A percentile compares a stretch with the other conserved stretches of the same genome.
Evolutionary conservation across 1,284 basidiomycete species (phyloP).

Genomic region (Cryptococcus jaspeensis): DNA sequence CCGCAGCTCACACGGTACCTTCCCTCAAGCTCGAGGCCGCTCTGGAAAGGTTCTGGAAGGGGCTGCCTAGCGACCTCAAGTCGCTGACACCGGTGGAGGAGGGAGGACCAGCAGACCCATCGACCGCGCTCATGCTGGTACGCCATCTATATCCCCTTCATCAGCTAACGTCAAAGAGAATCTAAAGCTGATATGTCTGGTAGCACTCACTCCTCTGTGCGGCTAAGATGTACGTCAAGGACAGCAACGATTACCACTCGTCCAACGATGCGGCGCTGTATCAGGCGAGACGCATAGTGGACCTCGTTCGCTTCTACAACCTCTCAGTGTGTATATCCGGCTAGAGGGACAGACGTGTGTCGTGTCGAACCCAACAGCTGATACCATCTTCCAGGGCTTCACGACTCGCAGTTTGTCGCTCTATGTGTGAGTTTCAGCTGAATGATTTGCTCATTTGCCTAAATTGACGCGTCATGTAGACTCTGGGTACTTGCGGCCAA

Average conservation of each 20-base stretch:
- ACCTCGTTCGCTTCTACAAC: constrained; percentile 10
- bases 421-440: constrained; percentile 5
- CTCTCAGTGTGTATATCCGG: not conserved
- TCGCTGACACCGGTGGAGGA: not conserved
- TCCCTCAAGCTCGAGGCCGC: not conserved
- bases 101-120: not conserved
- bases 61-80: constrained; percentile 1
- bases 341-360: not conserved
- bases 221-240: constrained; percentile 13
- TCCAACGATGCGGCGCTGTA: constrained; percentile 18
- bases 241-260: constrained; percentile 11
- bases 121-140: constrained; percentile 6
- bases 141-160: not conserved
- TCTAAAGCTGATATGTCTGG: not conserved
- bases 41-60: not conserved
- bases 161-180: too few relatives aligned
- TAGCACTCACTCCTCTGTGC: constrained; percentile 17
- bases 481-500: constrained; percentile 12
- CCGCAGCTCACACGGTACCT: not conserved
- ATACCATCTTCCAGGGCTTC: not conserved
- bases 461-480: not conserved
- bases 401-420: not conserved
- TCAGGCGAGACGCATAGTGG: constrained; percentile 13
- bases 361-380: not conserved
- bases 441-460: not conserved